These are phyloP conservation scores for Hypoxylon fragiforme DNA, from an alignment of 495 filamentous ascomycete genomes.

Conservation along the genomic window DNA sequence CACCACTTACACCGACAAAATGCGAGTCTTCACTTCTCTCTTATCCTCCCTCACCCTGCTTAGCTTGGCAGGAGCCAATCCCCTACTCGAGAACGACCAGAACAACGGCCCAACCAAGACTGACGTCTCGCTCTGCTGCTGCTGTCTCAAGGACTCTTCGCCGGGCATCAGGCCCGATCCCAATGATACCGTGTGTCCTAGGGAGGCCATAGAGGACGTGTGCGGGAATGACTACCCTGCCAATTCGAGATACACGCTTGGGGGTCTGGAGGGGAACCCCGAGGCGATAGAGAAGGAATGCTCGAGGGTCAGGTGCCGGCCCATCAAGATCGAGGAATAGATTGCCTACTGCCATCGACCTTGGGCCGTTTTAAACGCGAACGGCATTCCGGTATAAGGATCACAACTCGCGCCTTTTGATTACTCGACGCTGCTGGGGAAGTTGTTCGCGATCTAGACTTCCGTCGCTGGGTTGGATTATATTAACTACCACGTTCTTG, in stretches of 20 bases:
- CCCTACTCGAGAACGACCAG: neutral
- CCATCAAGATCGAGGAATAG: neutral
- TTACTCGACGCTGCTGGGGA: neutral
- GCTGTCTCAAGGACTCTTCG: neutral
- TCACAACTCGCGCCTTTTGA: neutral
- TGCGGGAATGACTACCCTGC: slow-evolving; percentile 2
- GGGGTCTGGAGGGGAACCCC: slow-evolving; percentile 2
- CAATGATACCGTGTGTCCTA: slow-evolving; percentile 12
- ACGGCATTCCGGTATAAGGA: neutral
- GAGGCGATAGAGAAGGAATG: slow-evolving; percentile 11
- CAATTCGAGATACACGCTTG: slow-evolving; percentile 2
- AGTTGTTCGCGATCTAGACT: slow-evolving; percentile 2
- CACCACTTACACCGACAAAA: neutral
- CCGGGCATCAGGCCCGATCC: neutral
- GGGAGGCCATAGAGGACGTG: slow-evolving; percentile 4
- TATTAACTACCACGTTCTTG: too few relatives aligned
- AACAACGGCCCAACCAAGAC: neutral
- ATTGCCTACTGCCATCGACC: neutral
- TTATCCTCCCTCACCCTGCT: neutral
- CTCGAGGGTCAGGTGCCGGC: neutral
- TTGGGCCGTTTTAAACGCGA: too few relatives aligned
- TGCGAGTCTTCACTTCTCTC: neutral
- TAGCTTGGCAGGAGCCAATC: neutral
- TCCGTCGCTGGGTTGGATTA: neutral
- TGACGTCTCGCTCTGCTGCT: slow-evolving; percentile 8